phyloP scores from a whole-genome alignment of 192 early-diverging fungal genomes.

The Phlyctochytrium bullatum region DNA sequence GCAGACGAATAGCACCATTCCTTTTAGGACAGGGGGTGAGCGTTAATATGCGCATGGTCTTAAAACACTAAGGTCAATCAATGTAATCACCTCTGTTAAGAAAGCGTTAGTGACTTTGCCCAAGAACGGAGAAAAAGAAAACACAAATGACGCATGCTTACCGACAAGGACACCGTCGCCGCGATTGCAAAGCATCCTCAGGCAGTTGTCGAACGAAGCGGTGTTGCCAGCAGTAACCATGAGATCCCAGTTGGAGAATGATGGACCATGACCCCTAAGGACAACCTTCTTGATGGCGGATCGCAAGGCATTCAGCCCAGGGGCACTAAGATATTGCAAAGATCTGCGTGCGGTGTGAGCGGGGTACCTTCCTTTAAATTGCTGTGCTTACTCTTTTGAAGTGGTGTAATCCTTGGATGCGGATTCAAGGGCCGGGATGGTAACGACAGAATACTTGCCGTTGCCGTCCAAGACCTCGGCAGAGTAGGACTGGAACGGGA shows the following conservation, averaged over 20 bases:
- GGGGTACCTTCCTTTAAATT: no score
- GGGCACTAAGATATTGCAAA: neutral
- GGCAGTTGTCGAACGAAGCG: conserved; percentile 41
- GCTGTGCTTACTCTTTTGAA: no score
- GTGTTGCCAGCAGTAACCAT: conserved; percentile 42
- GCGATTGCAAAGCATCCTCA: conserved; percentile 51
- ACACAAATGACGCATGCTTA: no score
- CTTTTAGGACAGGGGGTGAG: conserved; percentile 24
- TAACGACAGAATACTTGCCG: no score
- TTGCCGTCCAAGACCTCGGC: neutral
- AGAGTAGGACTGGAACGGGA: neutral
- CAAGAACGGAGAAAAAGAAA: no score
- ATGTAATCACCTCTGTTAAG: no score
- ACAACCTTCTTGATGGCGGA: neutral
- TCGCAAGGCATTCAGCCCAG: neutral
- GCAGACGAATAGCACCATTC: neutral
- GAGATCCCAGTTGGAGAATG: conserved; percentile 65
- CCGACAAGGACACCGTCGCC: conserved; percentile 64
- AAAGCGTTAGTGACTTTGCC: no score
- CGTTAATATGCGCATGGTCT: no score
- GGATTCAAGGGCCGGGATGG: no score
- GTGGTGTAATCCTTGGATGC: no score
- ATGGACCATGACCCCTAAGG: conserved; percentile 20
- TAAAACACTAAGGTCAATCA: no score
- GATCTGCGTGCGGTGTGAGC: no score